Evolutionary conservation across 2,329 filamentous ascomycete species (phyloP), one percentile per base, ranked within the genome.

Genomic region (Arthrocladium fulminans): DNA sequence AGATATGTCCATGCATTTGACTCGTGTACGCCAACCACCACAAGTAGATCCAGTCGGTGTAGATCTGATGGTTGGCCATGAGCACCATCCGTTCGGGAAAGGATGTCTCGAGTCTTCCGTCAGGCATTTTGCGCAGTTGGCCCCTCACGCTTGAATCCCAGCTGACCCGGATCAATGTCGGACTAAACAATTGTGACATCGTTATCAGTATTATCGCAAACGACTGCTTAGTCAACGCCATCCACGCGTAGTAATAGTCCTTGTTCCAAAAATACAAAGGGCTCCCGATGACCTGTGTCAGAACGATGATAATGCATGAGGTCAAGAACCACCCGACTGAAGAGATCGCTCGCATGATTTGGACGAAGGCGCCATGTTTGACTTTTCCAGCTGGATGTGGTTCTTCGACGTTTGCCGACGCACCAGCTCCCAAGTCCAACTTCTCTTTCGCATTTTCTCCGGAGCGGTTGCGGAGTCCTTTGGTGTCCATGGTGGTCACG

Each of bases 1-100:
- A 82, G 57, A 83, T 73, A 54, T 76, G 76, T 27, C 80, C 80
- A 54, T 83, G 79, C 75, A 81, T 81, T 51, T 70, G 67, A 57
- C 79, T 79, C 1, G 79, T 80, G 57, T 83, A 83, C 1, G 78
- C 75, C 39, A 80, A 73, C 79, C 79, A 83, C 80, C 80, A 83
- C 2, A 83, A 68, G 59, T 83, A 83, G 12, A 83, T 66, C 80
- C 80, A 83, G 57, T 83, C 80, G n/a, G 79, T 82, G 60, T 83
- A 83, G 2, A 83, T 72, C 59, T 82, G 77, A 56, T 83, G 80
- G 50, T 83, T 83, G 5, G 79, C 73, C 62, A 83, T 77, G 59
- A 83, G 60, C 7, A 83, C 73, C 50, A 82, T 64, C 13, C 80
- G 71, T 53, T 82, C 74, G 1, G 78, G 74, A 52, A 83, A 83